Evolutionary conservation across 1,139 yeast genomes (phyloP), one percentile per base, ranked within the genome.

Genomic region (Protomyces inundatus): DNA sequence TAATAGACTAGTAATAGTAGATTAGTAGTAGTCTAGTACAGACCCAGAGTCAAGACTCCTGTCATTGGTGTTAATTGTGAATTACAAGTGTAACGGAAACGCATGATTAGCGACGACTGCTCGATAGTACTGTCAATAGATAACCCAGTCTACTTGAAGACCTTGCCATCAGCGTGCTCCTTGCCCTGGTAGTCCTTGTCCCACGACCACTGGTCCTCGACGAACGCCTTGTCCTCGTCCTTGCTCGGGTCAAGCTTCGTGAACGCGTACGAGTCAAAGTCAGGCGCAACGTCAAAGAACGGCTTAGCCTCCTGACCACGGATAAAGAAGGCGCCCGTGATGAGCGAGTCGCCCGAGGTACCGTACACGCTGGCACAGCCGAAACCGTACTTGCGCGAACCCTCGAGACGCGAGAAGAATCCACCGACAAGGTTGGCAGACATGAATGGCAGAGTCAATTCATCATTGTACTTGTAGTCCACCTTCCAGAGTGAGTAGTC

Each of bases 221-320:
- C 77, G 73, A 85, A 84, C 68, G 78, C 86, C 78, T 81, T 84
- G 81, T 84, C 89, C 73, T 82, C 88, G 67, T 82, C 82, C 72
- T 82, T 84, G 73, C 87, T 71, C 66, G 86, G 79, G 75, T 87
- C 93, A 73, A 87, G 80, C 80, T 84, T 82, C 74, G 82, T 76
- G 84, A 81, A 86, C 67, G 75, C 75, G 80, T 85, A 87, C 50
- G 91, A 86, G 81, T 93, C 98, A 96, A 96, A 90, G 81, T 93
- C 99, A 79, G 99, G 98, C 75, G 98, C 99, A 77, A 93, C 98
- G 71, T 93, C 88, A 75, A 93, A 90, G 69, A 97, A 98, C 76
- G 97, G 96, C 66, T 71, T 83, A 76, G 74, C 80, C 70, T 93
- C 97, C 79, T 93, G 90, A 75, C 99, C 99, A 81, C 98, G 89